Base-by-base conservation (phyloP, 164 flowering plant genomes). In the Vitis amurensis region DNA sequence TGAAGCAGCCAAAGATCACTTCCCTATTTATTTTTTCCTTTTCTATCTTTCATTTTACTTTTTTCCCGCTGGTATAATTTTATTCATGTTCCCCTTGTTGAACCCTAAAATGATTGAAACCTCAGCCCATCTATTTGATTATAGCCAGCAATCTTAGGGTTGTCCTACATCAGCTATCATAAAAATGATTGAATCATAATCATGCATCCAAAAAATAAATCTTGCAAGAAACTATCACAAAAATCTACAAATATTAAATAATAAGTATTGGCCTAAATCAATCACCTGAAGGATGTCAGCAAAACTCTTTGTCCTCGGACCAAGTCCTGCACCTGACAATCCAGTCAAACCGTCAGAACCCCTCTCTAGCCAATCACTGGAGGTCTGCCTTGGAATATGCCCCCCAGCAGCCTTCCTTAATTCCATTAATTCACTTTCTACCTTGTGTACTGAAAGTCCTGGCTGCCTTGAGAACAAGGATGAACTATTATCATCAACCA, bases 261-360 rank as follows among this genome's bases (percentile, higher is more conserved):
- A 68, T 27, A 27, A 23, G n/a, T 56, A 10, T 19, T 2, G 11
- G 37, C 27, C 19, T 13, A 49, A 30, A 52, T 31, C n/a, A 61
- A 69, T 66, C 64, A 93, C 98, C 97, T 93, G 98, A 55, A 93
- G 77, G 72, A 91, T 89, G 76, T 91, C 96, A 17, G 94, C 96
- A 63, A 91, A 87, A 76, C 97, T 91, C 81, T 84, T 90, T 74
- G 85, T 86, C 78, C 91, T 80, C 23, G 76, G 68, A n/a, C 91
- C 92, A 76, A 89, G 74, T 12, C 91, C 86, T 15, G 81, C 59
- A 12, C 80, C 77, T 0, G 86, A 69, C 72, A 76, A 71, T 59
- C 84, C 87, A 77, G 71, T 73, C 47, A 77, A 63, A 44, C 85
- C 81, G 61, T 81, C 80, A 0, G 76, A 66, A 8, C 70, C 80